Conservation (phyloP, 1,139 yeast genomes). For the Pichia sp. region DNA sequence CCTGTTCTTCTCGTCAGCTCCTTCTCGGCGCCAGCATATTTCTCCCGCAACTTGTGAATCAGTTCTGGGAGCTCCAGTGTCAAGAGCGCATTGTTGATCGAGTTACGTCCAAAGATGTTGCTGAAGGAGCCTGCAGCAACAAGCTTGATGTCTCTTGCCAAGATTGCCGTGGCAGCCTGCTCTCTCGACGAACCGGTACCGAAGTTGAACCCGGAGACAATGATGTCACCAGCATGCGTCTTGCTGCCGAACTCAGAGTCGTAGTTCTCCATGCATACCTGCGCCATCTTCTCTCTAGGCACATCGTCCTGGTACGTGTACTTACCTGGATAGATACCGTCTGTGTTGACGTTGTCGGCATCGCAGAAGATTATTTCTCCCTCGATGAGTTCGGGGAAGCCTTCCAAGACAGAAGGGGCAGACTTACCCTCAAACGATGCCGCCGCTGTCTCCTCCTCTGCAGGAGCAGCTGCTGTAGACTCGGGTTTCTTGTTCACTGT, state of each 20-base stretch:
- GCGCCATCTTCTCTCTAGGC: slow-evolving; percentile 91
- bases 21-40: slow-evolving; percentile 47
- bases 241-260: slow-evolving; percentile 80
- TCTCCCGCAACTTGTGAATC: slow-evolving; percentile 69
- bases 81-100: slow-evolving; percentile 90
- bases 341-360: slow-evolving; percentile 96
- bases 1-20: slow-evolving; percentile 94
- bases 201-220: slow-evolving; percentile 88
- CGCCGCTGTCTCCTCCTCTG: slow-evolving; percentile 39
- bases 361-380: slow-evolving; percentile 95
- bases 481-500: slow-evolving; percentile 35
- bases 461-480: slow-evolving; percentile 40
- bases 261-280: slow-evolving; percentile 98
- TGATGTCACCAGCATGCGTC: slow-evolving; percentile 83
- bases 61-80: slow-evolving; percentile 91
- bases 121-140: slow-evolving; percentile 98
- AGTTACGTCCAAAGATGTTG: slow-evolving; percentile 90
- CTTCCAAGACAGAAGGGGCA: slow-evolving; percentile 45
- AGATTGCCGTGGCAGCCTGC: slow-evolving; percentile 95
- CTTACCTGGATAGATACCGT: slow-evolving; percentile 98
- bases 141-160: slow-evolving; percentile 88
- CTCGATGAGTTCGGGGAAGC: slow-evolving; percentile 81
- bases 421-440: no score
- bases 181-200: slow-evolving; percentile 99
- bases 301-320: slow-evolving; percentile 98